A percentile compares a stretch with the other conserved stretches of the same genome.
Conservation (phyloP, 2,329 filamentous ascomycete species). For the Lachnum nothofagi region DNA sequence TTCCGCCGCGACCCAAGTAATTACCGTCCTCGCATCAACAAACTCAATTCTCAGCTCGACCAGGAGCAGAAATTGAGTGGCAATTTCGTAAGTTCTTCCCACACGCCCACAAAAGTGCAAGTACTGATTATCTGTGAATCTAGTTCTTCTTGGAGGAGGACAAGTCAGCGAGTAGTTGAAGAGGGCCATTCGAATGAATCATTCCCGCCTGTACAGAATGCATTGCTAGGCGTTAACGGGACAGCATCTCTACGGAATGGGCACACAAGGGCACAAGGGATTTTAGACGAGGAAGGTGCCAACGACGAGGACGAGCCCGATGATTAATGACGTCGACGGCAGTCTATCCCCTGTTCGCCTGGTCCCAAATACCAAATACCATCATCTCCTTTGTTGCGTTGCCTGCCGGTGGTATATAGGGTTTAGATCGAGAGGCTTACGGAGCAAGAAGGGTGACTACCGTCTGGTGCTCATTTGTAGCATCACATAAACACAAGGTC, state of each 20-base stretch:
- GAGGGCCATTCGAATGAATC: constrained; percentile 51
- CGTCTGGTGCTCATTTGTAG: constrained; percentile 36
- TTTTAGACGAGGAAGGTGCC: constrained; percentile 48
- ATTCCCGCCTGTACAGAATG: constrained; percentile 23
- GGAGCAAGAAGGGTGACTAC: constrained; percentile 59
- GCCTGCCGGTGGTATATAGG: constrained; percentile 9
- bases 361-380: constrained; percentile 26
- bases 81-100: constrained; percentile 68
- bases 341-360: constrained; percentile 63
- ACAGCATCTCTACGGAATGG: constrained; percentile 25
- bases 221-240: constrained; percentile 32
- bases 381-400: constrained; percentile 19
- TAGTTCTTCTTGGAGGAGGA: constrained; percentile 94
- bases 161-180: constrained; percentile 50
- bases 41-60: constrained; percentile 89
- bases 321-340: constrained; percentile 53
- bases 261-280: constrained; percentile 30
- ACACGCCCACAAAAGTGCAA: not conserved
- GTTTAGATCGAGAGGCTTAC: constrained; percentile 45
- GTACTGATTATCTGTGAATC: constrained; percentile 5
- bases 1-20: constrained; percentile 97
- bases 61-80: constrained; percentile 92
- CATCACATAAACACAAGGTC: constrained; percentile 16
- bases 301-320: constrained; percentile 65
- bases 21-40: constrained; percentile 97